Evolutionary conservation across 352 stramenopile genomes (phyloP).

Genomic region (Globisporangium polare): DNA sequence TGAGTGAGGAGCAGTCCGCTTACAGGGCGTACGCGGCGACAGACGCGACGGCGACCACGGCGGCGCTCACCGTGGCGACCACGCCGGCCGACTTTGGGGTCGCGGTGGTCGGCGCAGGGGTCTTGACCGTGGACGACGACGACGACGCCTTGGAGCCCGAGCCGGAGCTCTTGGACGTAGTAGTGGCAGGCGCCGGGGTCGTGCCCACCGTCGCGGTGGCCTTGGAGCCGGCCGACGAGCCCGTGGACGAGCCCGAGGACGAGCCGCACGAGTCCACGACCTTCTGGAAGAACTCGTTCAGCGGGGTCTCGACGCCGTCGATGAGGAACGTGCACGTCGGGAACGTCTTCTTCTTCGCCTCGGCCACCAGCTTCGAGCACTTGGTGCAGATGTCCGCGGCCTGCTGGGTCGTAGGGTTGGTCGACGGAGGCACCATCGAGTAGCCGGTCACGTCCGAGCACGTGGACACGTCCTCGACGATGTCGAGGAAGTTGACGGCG

Average conservation of each 20-base stretch:
- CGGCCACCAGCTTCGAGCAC: conserved; percentile 5
- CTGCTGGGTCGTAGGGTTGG: conserved; percentile 2
- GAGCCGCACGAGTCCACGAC: neutral
- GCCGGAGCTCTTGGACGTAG: neutral
- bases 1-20: neutral
- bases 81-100: neutral
- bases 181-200: neutral
- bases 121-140: neutral
- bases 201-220: neutral
- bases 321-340: conserved; percentile 9
- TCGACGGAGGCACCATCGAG: conserved; percentile 1
- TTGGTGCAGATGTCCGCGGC: conserved; percentile 7
- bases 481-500: neutral
- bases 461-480: neutral
- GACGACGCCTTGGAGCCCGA: neutral
- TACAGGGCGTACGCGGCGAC: conserved; percentile 6
- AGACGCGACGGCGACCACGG: conserved; percentile 4
- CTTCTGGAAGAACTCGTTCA: conserved; percentile 8
- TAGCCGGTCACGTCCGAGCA: conserved; percentile 4
- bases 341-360: conserved; percentile 11
- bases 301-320: conserved; percentile 4
- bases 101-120: neutral
- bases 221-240: conserved; percentile 1
- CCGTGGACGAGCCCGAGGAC: neutral
- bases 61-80: conserved; percentile 1